Evolutionary conservation across 1,284 basidiomycete species (phyloP).

Genomic region (Ceratobasidium sp.): DNA sequence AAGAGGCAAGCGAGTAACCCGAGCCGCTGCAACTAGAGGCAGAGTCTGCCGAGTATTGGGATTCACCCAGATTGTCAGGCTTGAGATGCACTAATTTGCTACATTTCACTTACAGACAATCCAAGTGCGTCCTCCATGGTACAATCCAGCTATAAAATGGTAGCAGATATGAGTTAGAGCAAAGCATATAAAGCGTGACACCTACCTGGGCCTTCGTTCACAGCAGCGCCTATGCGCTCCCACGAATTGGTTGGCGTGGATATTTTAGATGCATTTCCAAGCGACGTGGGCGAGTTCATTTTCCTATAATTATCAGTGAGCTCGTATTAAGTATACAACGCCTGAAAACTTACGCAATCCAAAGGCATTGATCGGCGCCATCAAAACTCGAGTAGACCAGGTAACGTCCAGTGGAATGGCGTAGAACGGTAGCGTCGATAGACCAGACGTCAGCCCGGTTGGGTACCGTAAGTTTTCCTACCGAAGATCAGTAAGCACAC

Average conservation of each 20-base stretch:
- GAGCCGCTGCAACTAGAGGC: constrained; percentile 43
- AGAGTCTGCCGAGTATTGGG: constrained; percentile 42
- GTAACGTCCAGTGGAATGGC: constrained; percentile 54
- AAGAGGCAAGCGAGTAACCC: constrained; percentile 48
- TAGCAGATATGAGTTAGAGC: not conserved
- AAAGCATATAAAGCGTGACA: not conserved
- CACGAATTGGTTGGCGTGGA: constrained; percentile 56
- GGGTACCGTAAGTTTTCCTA: constrained; percentile 53
- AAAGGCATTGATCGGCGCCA: constrained; percentile 58
- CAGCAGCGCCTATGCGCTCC: constrained; percentile 38
- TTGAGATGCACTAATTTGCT: no score
- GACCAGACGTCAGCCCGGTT: constrained; percentile 58
- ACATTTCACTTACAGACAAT: constrained; percentile 32
- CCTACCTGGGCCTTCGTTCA: constrained; percentile 47
- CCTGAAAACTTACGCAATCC: constrained; percentile 54
- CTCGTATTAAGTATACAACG: not conserved
- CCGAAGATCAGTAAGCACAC: not conserved
- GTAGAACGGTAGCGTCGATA: constrained; percentile 58
- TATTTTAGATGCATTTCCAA: constrained; percentile 59
- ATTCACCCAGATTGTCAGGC: not conserved
- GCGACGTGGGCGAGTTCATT: constrained; percentile 58
- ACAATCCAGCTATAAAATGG: not conserved
- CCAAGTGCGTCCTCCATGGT: constrained; percentile 44
- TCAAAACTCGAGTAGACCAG: constrained; percentile 60
- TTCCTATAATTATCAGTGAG: constrained; percentile 49